phyloP scores from a whole-genome alignment of 768 basidiomycete genomes.

The Nevesoporus exiguus region DNA sequence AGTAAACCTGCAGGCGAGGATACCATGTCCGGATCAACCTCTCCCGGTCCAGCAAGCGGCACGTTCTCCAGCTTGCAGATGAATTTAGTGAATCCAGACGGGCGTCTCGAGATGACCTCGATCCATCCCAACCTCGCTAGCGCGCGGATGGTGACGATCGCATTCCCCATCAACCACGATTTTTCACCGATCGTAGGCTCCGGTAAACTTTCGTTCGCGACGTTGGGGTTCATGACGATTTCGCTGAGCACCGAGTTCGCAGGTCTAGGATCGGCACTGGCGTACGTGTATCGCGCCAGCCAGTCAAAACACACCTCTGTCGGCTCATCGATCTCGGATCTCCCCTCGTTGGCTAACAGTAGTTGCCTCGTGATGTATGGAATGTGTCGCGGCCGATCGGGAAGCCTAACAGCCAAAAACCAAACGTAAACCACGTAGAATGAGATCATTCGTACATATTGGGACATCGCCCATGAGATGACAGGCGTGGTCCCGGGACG shows the following conservation, averaged over 20 bases:
- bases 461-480: conserved; percentile 82
- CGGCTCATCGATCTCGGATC: conserved; percentile 72
- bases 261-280: conserved; percentile 88
- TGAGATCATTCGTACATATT: conserved; percentile 86
- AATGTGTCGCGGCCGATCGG: conserved; percentile 77
- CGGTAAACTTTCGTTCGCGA: conserved; percentile 24
- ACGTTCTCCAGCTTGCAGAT: conserved; percentile 86
- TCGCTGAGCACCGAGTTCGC: conserved; percentile 75
- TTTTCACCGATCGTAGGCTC: conserved; percentile 56
- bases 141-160: conserved; percentile 77
- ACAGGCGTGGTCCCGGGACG: conserved; percentile 53
- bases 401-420: conserved; percentile 86
- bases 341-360: conserved; percentile 78
- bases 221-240: conserved; percentile 63
- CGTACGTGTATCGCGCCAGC: conserved; percentile 92
- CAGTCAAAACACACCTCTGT: conserved; percentile 98
- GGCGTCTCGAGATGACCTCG: conserved; percentile 76
- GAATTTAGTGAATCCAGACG: conserved; percentile 86
- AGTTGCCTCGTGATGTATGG: conserved; percentile 85
- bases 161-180: conserved; percentile 83
- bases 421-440: conserved; percentile 91
- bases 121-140: conserved; percentile 81
- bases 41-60: conserved; percentile 79
- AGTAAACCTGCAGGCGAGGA: conserved; percentile 71
- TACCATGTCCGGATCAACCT: conserved; percentile 74